Evolutionary conservation across 1,139 yeast genomes (phyloP).

Genomic region (Scheffersomyces insectosa): DNA sequence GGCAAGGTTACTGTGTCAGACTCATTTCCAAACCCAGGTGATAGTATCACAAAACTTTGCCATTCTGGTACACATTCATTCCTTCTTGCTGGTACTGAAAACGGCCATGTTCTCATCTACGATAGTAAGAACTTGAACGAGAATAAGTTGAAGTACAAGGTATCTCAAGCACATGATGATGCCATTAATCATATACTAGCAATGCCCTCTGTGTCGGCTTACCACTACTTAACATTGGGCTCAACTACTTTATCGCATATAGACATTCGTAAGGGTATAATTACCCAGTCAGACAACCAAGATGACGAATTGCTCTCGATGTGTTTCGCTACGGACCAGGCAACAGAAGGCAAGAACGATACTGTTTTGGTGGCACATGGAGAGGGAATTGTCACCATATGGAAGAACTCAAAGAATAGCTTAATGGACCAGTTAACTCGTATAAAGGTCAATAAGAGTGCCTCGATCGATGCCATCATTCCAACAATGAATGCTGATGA

Average conservation of each 20-base stretch:
- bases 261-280: conserved; percentile 72
- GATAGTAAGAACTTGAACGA: conserved; percentile 54
- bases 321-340: conserved; percentile 55
- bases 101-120: conserved; percentile 63
- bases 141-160: conserved; percentile 38
- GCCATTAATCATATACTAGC: conserved; percentile 73
- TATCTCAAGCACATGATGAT: conserved; percentile 65
- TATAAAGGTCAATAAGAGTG: conserved; percentile 66
- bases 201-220: conserved; percentile 69
- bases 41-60: conserved; percentile 59
- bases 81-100: conserved; percentile 77
- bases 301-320: conserved; percentile 87
- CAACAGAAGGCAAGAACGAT: conserved; percentile 55
- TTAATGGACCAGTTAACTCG: conserved; percentile 82
- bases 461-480: conserved; percentile 75
- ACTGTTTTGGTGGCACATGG: conserved; percentile 78
- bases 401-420: conserved; percentile 72
- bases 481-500: conserved; percentile 74
- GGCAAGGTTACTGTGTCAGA: conserved; percentile 44
- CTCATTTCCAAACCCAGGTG: conserved; percentile 29
- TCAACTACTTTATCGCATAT: conserved; percentile 79
- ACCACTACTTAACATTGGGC: conserved; percentile 80
- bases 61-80: conserved; percentile 66
- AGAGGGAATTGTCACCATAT: conserved; percentile 88
- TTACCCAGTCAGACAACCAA: conserved; percentile 78